Evolutionary conservation across 2,329 filamentous ascomycete genomes (phyloP).

Genomic region (Didymella arachidicola): DNA sequence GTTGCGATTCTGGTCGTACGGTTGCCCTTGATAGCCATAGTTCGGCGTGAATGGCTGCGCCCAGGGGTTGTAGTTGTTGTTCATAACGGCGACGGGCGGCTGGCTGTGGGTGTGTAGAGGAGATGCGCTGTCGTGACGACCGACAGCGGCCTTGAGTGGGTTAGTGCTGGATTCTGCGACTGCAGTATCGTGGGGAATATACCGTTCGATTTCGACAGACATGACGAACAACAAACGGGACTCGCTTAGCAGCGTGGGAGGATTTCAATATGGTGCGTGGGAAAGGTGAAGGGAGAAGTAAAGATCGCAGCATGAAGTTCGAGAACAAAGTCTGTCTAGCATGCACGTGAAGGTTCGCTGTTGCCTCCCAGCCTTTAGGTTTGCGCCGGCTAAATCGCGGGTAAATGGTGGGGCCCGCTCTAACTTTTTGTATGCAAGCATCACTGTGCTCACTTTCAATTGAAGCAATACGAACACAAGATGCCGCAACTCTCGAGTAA

Average conservation of each 20-base stretch:
- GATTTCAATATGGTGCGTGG: slow-evolving; percentile 9
- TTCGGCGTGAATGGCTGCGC: slow-evolving; percentile 31
- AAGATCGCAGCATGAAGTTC: slow-evolving; percentile 19
- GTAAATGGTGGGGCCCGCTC: slow-evolving; percentile 9
- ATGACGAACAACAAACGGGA: slow-evolving; percentile 35
- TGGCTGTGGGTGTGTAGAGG: slow-evolving; percentile 15
- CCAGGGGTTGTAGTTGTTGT: slow-evolving; percentile 30
- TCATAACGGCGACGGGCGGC: slow-evolving; percentile 30
- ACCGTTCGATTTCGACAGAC: slow-evolving; percentile 38
- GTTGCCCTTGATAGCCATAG: slow-evolving; percentile 23
- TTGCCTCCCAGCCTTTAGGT: slow-evolving; percentile 15
- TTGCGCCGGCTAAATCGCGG: slow-evolving; percentile 19
- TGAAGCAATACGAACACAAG: slow-evolving; percentile 5
- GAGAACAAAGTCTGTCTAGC: slow-evolving; percentile 4
- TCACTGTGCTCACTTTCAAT: not conserved
- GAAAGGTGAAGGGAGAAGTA: slow-evolving; percentile 13
- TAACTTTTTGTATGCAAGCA: slow-evolving; percentile 17
- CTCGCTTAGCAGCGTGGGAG: slow-evolving; percentile 20
- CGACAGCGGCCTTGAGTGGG: slow-evolving; percentile 33
- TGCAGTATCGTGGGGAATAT: slow-evolving; percentile 36
- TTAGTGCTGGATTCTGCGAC: slow-evolving; percentile 38
- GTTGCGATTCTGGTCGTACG: slow-evolving; percentile 21
- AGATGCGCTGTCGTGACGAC: slow-evolving; percentile 31
- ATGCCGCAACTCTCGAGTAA: slow-evolving; percentile 48
- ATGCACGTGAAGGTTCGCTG: slow-evolving; percentile 19